Evolutionary conservation across 768 basidiomycete species (phyloP).

Genomic region (Auricularia heimuer): DNA sequence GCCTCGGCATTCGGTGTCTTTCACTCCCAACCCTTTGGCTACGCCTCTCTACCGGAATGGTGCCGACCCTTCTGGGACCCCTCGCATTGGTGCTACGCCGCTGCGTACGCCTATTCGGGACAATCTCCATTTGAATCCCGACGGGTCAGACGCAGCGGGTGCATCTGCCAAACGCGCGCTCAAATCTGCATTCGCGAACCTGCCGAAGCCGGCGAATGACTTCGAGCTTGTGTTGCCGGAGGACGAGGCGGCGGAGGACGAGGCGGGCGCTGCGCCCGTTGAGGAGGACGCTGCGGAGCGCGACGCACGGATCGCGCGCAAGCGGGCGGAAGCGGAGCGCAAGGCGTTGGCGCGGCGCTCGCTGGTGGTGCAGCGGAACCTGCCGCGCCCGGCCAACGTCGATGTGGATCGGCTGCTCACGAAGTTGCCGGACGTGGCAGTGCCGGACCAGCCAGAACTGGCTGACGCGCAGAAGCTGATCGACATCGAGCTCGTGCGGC

Average conservation of each 20-base stretch:
- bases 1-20: conserved; percentile 80
- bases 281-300: conserved; percentile 92
- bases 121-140: conserved; percentile 80
- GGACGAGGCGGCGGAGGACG: conserved; percentile 46
- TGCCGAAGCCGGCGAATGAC: conserved; percentile 94
- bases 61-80: conserved; percentile 28
- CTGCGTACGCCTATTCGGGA: conserved; percentile 93
- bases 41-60: conserved; percentile 52
- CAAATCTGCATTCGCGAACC: conserved; percentile 65
- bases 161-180: conserved; percentile 71
- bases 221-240: conserved; percentile 91
- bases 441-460: conserved; percentile 36
- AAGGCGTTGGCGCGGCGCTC: conserved; percentile 76
- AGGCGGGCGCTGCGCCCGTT: conserved; percentile 26
- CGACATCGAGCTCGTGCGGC: conserved; percentile 62
- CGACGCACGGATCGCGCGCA: conserved; percentile 60
- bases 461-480: conserved; percentile 52
- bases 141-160: conserved; percentile 42
- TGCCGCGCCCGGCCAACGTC: conserved; percentile 82
- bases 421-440: conserved; percentile 33
- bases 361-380: conserved; percentile 63
- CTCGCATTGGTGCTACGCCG: conserved; percentile 56
- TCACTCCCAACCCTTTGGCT: conserved; percentile 93
- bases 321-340: conserved; percentile 66
- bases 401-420: conserved; percentile 56